A percentile compares a stretch with the other conserved stretches of the same genome.
phyloP scores from a whole-genome alignment of 768 basidiomycete genomes.

The Leccinum uliginosum region DNA sequence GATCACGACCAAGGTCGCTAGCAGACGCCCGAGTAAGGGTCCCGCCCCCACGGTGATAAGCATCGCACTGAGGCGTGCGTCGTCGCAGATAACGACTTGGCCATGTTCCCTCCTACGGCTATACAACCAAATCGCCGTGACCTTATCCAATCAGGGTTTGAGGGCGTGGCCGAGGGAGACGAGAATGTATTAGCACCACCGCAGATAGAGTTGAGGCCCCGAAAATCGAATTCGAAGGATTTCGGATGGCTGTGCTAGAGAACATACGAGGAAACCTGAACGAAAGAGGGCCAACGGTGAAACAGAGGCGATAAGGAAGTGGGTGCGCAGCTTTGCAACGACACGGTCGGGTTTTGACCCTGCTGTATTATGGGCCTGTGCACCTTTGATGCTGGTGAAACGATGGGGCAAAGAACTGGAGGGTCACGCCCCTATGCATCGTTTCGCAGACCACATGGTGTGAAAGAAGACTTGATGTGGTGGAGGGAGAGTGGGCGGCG shows the following conservation, averaged over 20 bases:
- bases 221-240: neutral
- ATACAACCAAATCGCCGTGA: constrained; percentile 5
- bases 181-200: neutral
- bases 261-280: neutral
- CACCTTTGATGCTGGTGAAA: neutral
- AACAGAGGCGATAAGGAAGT: neutral
- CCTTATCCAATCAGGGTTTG: neutral
- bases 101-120: neutral
- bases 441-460: neutral
- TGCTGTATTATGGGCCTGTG: neutral
- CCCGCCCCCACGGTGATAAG: too few species aligned
- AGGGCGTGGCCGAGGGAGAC: constrained; percentile 4
- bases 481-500: neutral
- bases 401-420: neutral
- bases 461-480: neutral
- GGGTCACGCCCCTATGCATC: neutral
- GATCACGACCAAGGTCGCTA: too few species aligned
- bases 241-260: neutral
- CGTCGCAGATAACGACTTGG: neutral
- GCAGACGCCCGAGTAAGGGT: neutral
- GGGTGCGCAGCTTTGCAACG: neutral
- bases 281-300: neutral
- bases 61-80: neutral
- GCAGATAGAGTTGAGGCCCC: constrained; percentile 4
- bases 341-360: neutral